phyloP scores from a whole-genome alignment of 768 basidiomycete species.

The Termitomyces sp. region DNA sequence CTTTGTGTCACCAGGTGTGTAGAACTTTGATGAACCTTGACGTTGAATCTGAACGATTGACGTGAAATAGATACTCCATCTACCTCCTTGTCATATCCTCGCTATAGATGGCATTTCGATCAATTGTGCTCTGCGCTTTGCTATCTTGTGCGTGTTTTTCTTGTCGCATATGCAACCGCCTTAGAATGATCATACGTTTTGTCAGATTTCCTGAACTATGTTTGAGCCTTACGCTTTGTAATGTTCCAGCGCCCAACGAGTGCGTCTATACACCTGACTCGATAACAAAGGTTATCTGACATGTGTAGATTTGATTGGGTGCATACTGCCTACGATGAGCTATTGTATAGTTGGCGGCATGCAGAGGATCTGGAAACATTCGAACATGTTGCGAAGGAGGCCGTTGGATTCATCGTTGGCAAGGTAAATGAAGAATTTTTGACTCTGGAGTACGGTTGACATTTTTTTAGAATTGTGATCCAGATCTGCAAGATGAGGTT shows the following conservation, averaged over 20 bases:
- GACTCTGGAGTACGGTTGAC: not conserved
- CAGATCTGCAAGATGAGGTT: conserved; percentile 63
- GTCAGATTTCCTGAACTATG: conserved; percentile 68
- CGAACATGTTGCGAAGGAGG: conserved; percentile 60
- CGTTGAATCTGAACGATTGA: not conserved
- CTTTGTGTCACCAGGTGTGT: conserved; percentile 56
- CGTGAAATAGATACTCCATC: conserved; percentile 41
- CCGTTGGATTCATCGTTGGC: conserved; percentile 49
- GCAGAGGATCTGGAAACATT: conserved; percentile 62
- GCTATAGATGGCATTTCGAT: conserved; percentile 59
- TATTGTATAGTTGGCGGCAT: conserved; percentile 56
- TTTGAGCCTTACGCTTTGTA: conserved; percentile 61
- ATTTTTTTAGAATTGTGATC: conserved; percentile 37
- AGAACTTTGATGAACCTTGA: not conserved
- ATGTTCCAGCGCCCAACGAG: conserved; percentile 64
- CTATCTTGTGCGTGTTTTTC: conserved; percentile 46
- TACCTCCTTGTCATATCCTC: conserved; percentile 68
- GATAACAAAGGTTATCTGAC: not conserved
- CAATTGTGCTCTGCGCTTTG: conserved; percentile 56
- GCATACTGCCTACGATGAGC: conserved; percentile 57
- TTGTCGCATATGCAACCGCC: not conserved
- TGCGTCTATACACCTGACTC: conserved; percentile 26
- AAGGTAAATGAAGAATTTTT: conserved; percentile 32
- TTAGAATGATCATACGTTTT: not conserved
- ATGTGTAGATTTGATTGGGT: conserved; percentile 48